Evolutionary conservation across 345 rosid genomes (phyloP).

Genomic region (Pistacia atlantica): DNA sequence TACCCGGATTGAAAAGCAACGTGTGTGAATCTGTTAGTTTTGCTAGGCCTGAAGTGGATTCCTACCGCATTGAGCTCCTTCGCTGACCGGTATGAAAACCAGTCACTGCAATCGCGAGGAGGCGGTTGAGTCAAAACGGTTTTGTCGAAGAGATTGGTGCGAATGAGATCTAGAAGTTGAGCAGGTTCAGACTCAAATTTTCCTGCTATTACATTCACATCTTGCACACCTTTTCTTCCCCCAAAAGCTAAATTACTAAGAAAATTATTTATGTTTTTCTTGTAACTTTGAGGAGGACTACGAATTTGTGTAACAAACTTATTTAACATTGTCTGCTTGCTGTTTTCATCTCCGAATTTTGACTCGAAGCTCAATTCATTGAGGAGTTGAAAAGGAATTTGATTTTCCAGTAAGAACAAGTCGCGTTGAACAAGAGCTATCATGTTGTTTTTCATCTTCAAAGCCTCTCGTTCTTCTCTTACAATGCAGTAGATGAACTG

Average conservation of each 20-base stretch:
- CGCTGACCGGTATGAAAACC: neutral
- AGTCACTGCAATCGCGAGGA: neutral
- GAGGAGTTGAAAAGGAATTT: slow-evolving; percentile 29
- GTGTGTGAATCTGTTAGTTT: neutral
- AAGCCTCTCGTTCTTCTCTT: neutral
- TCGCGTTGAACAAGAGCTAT: slow-evolving; percentile 13
- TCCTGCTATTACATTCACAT: too few relatives aligned
- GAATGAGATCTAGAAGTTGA: slow-evolving; percentile 22
- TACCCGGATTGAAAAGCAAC: neutral
- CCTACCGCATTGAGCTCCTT: slow-evolving; percentile 15
- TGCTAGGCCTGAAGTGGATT: slow-evolving; percentile 2
- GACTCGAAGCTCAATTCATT: neutral
- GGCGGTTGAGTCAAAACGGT: too few relatives aligned
- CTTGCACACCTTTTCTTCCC: too few relatives aligned
- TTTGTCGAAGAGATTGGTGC: neutral
- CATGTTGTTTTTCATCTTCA: neutral
- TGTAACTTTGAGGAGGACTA: neutral
- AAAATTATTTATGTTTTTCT: neutral
- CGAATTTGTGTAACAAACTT: neutral
- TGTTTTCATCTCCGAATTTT: neutral
- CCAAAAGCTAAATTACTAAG: too few relatives aligned
- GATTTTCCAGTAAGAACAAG: slow-evolving; percentile 33
- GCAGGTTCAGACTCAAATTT: neutral
- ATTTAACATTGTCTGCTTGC: neutral
- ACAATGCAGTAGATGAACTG: neutral